Evolutionary conservation across 305 asterid species (phyloP), one percentile per base, ranked within the genome.

Genomic region (Coffea humblotiana): DNA sequence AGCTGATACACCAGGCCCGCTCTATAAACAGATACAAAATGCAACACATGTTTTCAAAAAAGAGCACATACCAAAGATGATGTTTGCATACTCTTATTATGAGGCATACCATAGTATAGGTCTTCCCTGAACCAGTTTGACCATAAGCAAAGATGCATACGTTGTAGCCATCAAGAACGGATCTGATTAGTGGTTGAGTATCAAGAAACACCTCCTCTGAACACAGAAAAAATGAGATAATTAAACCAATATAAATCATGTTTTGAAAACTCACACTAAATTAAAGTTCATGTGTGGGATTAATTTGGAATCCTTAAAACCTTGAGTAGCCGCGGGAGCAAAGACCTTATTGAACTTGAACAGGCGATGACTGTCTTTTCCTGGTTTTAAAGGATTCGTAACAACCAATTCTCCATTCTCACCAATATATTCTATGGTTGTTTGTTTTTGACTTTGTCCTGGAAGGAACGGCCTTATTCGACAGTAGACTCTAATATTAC

Each of bases 131-230:
- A 67, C 99, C 99, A 78, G 97, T 95, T 87, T 95, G 99, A 67
- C 99, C 99, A 82, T 95, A 95, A 71, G 99, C 99, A 87, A 95
- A 92, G 78, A 95, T 95, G 92, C 99, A 95, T 63, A 94, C 97
- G 77, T 92, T 95, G 83, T 89, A 95, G 56, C 99, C 99, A 79
- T 95, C 99, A 79, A 95, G 98, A 71, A 95, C 99, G 51, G 99
- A 95, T 81, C 99, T 88, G 83, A 95, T 90, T 84, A 95, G 86
- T 43, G 97, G 98, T 82, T 92, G 98, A 51, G 97, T 95, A 84
- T 95, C 99, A 67, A 82, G 88, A 86, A 90, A 95, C 70, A 95
- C 99, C 74, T 92, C 97, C 97, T 92, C 99, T 95, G 88, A 72
- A 66, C 75, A 74, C 15, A 56, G 49, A 58, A 0, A 32, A 3